These are phyloP conservation scores for Magnusiomyces ingens DNA, from an alignment of 1,139 yeast genomes.

Conservation along the genomic window DNA sequence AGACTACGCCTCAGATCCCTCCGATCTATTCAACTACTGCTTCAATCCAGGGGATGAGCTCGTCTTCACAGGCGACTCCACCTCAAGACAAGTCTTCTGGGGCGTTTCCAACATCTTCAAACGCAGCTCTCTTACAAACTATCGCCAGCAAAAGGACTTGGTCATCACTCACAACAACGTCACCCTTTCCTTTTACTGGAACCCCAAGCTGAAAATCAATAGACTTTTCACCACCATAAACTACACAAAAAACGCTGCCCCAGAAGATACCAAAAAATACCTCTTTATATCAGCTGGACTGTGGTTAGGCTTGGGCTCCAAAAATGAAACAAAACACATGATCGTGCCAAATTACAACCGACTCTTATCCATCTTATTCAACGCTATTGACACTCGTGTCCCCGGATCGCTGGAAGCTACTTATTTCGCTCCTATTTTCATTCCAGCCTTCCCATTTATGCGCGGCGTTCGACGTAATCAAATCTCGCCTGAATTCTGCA, in stretches of 20 bases:
- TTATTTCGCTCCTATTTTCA: not conserved
- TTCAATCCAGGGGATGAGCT: constrained; percentile 3
- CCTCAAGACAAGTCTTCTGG: constrained; percentile 12
- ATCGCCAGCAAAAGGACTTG: constrained; percentile 4
- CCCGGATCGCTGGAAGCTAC: not conserved
- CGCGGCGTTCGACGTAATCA: too few relatives aligned
- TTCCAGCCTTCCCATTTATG: not conserved
- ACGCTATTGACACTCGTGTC: constrained; percentile 1
- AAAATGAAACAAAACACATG: too few relatives aligned
- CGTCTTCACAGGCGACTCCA: constrained; percentile 12
- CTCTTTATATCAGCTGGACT: constrained; percentile 8
- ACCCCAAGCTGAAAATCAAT: constrained; percentile 7
- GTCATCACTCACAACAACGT: not conserved
- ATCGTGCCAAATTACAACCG: not conserved
- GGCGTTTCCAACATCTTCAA: constrained; percentile 7
- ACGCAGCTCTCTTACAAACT: not conserved
- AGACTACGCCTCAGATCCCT: not conserved
- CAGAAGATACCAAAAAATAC: not conserved
- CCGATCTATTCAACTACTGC: constrained; percentile 1
- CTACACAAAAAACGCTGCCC: not conserved
- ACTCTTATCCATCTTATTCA: not conserved
- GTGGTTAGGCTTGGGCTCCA: not conserved
- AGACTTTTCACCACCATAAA: not conserved
- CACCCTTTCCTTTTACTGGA: constrained; percentile 5
- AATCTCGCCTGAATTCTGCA: too few relatives aligned